phyloP scores from a whole-genome alignment of 2,329 filamentous ascomycete species.

The Hypoxylon rubiginosum region DNA sequence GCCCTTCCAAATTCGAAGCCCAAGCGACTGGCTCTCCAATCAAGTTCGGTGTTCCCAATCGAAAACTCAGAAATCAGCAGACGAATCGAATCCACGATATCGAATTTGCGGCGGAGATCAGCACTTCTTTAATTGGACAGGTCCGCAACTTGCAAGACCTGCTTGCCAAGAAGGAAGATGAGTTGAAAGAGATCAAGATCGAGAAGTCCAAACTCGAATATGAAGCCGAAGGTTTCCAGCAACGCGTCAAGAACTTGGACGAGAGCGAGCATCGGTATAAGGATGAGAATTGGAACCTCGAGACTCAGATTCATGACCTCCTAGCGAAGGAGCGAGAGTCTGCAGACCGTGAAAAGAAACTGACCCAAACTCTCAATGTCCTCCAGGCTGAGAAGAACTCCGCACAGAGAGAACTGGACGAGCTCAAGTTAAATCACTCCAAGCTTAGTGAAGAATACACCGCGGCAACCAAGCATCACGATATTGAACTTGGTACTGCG shows the following conservation, averaged over 20 bases:
- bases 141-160: constrained; percentile 90
- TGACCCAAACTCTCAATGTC: constrained; percentile 78
- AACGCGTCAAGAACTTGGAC: constrained; percentile 84
- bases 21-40: constrained; percentile 88
- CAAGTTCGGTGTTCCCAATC: constrained; percentile 87
- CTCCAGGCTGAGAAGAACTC: constrained; percentile 81
- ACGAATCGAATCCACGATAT: constrained; percentile 93
- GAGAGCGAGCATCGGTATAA: constrained; percentile 97
- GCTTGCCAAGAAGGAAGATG: constrained; percentile 88
- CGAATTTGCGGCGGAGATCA: constrained; percentile 98
- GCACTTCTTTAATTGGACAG: constrained; percentile 92
- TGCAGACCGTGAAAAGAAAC: constrained; percentile 84
- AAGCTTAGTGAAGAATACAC: constrained; percentile 86
- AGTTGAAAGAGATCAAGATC: constrained; percentile 78
- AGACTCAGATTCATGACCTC: constrained; percentile 90
- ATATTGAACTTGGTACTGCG: constrained; percentile 86
- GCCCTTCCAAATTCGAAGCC: constrained; percentile 83
- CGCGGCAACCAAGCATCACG: constrained; percentile 82
- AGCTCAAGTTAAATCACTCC: constrained; percentile 83
- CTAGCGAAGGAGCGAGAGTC: constrained; percentile 80
- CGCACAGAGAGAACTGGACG: constrained; percentile 89
- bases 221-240: constrained; percentile 82
- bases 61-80: constrained; percentile 91
- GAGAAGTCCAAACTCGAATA: constrained; percentile 86
- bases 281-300: constrained; percentile 98